A percentile compares a stretch with the other conserved stretches of the same genome.
Conservation (phyloP, 2,329 filamentous ascomycete genomes). For the Claviceps sp. region DNA sequence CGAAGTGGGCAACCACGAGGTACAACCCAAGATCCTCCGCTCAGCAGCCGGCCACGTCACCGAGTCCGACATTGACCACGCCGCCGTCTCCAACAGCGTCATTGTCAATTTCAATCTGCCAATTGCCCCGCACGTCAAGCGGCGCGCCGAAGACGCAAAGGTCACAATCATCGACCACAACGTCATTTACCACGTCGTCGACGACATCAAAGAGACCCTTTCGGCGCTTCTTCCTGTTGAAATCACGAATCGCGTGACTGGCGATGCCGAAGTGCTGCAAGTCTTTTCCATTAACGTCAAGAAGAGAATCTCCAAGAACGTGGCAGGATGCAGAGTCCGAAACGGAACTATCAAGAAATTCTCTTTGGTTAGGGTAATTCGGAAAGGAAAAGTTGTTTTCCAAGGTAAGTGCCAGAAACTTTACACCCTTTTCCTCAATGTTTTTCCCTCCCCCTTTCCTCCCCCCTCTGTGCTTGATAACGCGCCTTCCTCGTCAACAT, state of each 20-base stretch:
- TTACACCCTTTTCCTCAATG: background rate
- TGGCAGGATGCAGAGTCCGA: conserved; percentile 78
- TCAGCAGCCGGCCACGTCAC: conserved; percentile 64
- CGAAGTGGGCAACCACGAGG: conserved; percentile 73
- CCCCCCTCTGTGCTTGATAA: background rate
- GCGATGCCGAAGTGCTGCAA: conserved; percentile 76
- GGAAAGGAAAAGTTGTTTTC: conserved; percentile 58
- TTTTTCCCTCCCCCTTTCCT: conserved; percentile 4
- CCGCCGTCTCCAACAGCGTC: conserved; percentile 58
- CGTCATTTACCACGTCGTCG: conserved; percentile 69
- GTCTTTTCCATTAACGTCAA: conserved; percentile 75
- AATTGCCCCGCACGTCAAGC: conserved; percentile 52
- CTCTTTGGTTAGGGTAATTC: conserved; percentile 56
- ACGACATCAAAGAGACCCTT: conserved; percentile 56
- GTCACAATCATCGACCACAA: conserved; percentile 76
- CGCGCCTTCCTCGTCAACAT: background rate
- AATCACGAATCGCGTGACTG: conserved; percentile 57
- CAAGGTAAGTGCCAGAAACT: conserved; percentile 52
- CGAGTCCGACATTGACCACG: conserved; percentile 83
- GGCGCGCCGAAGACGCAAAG: conserved; percentile 54
- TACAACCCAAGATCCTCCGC: conserved; percentile 62
- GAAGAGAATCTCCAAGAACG: conserved; percentile 53
- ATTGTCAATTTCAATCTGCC: conserved; percentile 79
- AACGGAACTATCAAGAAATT: conserved; percentile 61
- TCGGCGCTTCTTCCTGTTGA: conserved; percentile 55